These are phyloP conservation scores for Phylloboletellus chloephorus DNA, from an alignment of 1,284 basidiomycete species.

Conservation along the genomic window DNA sequence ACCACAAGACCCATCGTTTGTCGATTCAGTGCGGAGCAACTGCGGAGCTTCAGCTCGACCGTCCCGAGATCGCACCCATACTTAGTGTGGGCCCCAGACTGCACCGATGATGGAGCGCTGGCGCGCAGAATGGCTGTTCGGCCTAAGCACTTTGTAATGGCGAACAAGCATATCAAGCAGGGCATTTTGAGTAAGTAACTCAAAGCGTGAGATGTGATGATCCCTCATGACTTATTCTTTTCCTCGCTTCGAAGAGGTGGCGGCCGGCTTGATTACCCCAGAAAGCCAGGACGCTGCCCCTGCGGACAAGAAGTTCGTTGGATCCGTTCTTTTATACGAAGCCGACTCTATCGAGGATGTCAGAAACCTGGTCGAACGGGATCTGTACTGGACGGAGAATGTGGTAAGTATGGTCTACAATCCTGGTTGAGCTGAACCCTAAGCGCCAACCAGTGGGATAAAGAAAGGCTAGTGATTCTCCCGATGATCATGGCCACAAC, in stretches of 20 bases:
- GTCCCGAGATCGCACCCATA: conserved; percentile 31
- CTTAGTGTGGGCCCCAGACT: conserved; percentile 52
- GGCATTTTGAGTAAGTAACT: conserved; percentile 31
- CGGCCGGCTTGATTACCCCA: conserved; percentile 43
- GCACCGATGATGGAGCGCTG: conserved; percentile 44
- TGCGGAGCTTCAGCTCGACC: conserved; percentile 16
- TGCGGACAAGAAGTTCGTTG: conserved; percentile 42
- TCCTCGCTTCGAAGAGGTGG: conserved; percentile 35
- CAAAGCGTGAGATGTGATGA: conserved; percentile 5
- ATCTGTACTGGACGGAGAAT: conserved; percentile 50
- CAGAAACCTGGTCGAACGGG: conserved; percentile 42
- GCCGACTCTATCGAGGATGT: conserved; percentile 45
- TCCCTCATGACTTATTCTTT: conserved; percentile 6
- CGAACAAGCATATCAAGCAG: conserved; percentile 37
- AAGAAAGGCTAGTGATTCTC: conserved; percentile 38
- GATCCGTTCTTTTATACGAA: conserved; percentile 47
- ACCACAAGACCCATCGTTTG: conserved; percentile 1
- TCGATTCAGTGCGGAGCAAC: background rate
- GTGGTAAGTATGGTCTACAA: conserved; percentile 42
- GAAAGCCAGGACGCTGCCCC: conserved; percentile 33
- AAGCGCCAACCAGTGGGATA: conserved; percentile 32
- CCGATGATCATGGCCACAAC: conserved; percentile 39
- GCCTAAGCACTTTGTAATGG: conserved; percentile 38
- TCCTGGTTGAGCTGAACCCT: conserved; percentile 1
- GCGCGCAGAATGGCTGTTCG: conserved; percentile 46